Base-by-base conservation (phyloP, 1,284 basidiomycete genomes). In the Ceratobasidium theobromae region DNA sequence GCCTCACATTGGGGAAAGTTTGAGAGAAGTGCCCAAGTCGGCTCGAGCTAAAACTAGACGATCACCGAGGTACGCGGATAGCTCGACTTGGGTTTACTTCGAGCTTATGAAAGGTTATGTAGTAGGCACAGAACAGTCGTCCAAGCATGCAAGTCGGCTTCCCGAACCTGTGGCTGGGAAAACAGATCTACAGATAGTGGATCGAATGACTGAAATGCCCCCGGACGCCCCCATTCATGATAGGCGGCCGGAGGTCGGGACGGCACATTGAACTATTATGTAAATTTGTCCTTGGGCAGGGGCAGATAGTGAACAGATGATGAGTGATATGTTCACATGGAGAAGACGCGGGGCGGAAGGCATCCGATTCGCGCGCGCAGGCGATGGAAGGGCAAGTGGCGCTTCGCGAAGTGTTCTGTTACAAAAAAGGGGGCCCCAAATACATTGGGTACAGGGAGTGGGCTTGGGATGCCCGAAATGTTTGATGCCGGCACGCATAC, bases 331-430 rank as follows among this genome's bases (percentile, higher is more conserved):
- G 49, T 55, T 55, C 30, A 38, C 45, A 38, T 25, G 33, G n/a
- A 38, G 33, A 16, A 9, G 6, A 5, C 18, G 9, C 18, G 9
- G 18, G 18, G 43, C 9, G 40, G 25, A 38, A 45, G 57, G 57
- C 32, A 60, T 60, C 57, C 46, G 57, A 60, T 60, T 60, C 57
- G 57, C 43, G 57, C 43, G 8, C 14, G 30, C 45, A 60, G 49
- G 57, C 57, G 57, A 60, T 4, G 12, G 57, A 60, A 60, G 43
- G 21, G 27, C 43, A 11, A 16, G 54, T 49, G 45, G 46, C 32
- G 45, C 57, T 60, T 60, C 57, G 57, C 43, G 53, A 60, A 58
- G 14, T 21, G n/a, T n/a, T n/a, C n/a, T n/a, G n/a, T n/a, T n/a
- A n/a, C n/a, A n/a, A n/a, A n/a, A n/a, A n/a, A n/a, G 35, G 16